These are phyloP conservation scores for Coemansia javaensis DNA, from an alignment of 192 early-diverging fungal species.

Conservation along the genomic window DNA sequence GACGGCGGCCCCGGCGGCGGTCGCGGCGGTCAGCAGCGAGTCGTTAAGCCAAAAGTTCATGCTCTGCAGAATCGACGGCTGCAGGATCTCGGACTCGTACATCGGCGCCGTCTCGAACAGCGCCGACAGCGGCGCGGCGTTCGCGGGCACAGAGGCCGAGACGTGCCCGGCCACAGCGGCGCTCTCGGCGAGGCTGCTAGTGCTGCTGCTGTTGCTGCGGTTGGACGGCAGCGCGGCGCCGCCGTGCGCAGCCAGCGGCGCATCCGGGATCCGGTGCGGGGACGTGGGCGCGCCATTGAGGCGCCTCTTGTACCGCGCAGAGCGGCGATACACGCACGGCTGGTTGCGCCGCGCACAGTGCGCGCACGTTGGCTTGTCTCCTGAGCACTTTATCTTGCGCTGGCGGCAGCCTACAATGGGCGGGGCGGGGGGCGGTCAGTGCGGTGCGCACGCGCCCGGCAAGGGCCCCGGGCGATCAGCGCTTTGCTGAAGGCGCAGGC, in stretches of 20 bases:
- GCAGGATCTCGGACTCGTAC: slow-evolving; percentile 46
- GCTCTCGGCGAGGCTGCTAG: neutral
- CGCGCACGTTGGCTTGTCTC: slow-evolving; percentile 45
- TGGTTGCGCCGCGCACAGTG: slow-evolving; percentile 48
- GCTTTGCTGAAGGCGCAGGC: neutral
- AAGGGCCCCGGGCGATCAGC: neutral
- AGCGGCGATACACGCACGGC: slow-evolving; percentile 47
- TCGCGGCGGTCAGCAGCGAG: slow-evolving; percentile 32
- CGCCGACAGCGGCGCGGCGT: slow-evolving; percentile 29
- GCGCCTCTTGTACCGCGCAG: slow-evolving; percentile 50
- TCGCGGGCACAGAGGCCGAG: too few species aligned
- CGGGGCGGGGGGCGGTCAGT: neutral
- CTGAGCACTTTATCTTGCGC: slow-evolving; percentile 49
- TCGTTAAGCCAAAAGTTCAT: slow-evolving; percentile 53
- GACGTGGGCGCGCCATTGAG: slow-evolving; percentile 11
- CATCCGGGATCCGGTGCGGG: too few species aligned
- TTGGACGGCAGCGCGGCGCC: neutral
- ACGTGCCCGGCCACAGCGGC: too few species aligned
- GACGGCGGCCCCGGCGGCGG: neutral
- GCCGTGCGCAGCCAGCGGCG: neutral
- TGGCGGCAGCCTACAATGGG: slow-evolving; percentile 40
- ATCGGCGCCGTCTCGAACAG: slow-evolving; percentile 39
- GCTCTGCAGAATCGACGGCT: slow-evolving; percentile 45
- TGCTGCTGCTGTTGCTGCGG: neutral
- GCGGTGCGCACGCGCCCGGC: neutral